These are phyloP conservation scores for Lathyrus tuberosus DNA, from an alignment of 306 rosid genomes.

Conservation along the genomic window DNA sequence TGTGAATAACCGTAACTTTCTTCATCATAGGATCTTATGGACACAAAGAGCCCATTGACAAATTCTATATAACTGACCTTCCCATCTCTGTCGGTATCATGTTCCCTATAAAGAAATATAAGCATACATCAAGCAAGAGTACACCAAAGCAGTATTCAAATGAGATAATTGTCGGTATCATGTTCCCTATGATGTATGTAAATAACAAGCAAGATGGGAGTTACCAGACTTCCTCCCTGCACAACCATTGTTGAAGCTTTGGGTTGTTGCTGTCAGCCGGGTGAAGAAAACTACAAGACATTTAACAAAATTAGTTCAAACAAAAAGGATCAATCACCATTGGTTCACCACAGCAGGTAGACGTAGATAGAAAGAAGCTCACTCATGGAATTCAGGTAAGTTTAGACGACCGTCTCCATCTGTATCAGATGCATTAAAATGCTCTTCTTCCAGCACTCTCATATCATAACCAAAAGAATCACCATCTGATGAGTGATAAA, in stretches of 20 bases:
- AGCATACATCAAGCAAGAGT: slow-evolving; percentile 33
- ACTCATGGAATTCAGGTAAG: slow-evolving; percentile 86
- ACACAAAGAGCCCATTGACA: slow-evolving; percentile 89
- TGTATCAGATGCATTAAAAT: slow-evolving; percentile 84
- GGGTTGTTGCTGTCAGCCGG: slow-evolving; percentile 88
- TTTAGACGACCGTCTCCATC: slow-evolving; percentile 80
- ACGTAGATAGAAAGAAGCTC: slow-evolving; percentile 38
- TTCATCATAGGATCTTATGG: slow-evolving; percentile 83
- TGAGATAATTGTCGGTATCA: slow-evolving; percentile 1
- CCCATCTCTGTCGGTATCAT: slow-evolving; percentile 85
- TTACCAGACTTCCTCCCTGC: slow-evolving; percentile 90
- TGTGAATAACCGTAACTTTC: slow-evolving; percentile 65
- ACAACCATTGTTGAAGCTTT: slow-evolving; percentile 77
- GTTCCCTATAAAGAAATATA: slow-evolving; percentile 58
- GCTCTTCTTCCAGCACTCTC: slow-evolving; percentile 91
- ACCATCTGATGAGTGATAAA: slow-evolving; percentile 50
- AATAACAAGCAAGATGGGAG: not conserved
- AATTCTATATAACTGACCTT: slow-evolving; percentile 82
- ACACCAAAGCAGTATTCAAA: not conserved
- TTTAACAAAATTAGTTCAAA: slow-evolving; percentile 9
- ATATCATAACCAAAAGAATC: slow-evolving; percentile 70
- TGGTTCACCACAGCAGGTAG: not conserved
- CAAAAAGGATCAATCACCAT: not conserved
- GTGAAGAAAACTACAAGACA: slow-evolving; percentile 71
- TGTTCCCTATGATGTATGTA: not conserved